These are phyloP conservation scores for Myriosclerotinia duriaeana DNA, from an alignment of 2,329 filamentous ascomycete genomes.

Conservation along the genomic window DNA sequence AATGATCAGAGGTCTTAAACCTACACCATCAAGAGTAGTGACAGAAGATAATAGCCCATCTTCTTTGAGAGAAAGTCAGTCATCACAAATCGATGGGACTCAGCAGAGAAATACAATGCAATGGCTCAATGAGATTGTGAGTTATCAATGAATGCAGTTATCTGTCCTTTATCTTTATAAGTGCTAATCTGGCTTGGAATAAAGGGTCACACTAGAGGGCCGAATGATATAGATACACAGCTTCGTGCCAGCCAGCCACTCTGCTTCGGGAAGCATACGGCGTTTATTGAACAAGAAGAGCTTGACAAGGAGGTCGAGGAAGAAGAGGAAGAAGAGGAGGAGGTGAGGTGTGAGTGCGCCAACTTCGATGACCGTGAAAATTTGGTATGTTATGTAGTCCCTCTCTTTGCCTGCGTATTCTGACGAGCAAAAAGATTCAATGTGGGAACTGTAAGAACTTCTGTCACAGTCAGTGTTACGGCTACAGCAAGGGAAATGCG, in stretches of 20 bases:
- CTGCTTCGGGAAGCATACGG: not conserved
- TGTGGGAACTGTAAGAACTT: slow-evolving; percentile 29
- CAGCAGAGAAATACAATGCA: slow-evolving; percentile 10
- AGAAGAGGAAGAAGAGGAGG: not conserved
- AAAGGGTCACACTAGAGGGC: not conserved
- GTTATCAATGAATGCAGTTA: not conserved
- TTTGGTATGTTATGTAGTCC: slow-evolving; percentile 1
- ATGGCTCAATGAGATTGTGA: slow-evolving; percentile 21
- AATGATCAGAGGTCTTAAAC: not conserved
- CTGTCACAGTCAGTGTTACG: slow-evolving; percentile 34
- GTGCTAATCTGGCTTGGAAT: not conserved
- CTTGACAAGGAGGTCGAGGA: not conserved
- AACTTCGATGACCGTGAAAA: slow-evolving; percentile 13
- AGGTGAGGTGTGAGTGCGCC: slow-evolving; percentile 2
- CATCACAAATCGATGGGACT: not conserved
- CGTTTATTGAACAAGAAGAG: not conserved
- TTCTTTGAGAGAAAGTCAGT: not conserved
- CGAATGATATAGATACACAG: slow-evolving; percentile 9
- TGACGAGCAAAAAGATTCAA: slow-evolving; percentile 26
- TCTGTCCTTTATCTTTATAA: not conserved
- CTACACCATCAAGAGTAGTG: not conserved
- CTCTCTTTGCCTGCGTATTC: not conserved
- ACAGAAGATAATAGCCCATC: not conserved
- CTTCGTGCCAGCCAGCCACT: not conserved
- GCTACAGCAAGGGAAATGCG: slow-evolving; percentile 24